Conservation (phyloP, 352 stramenopile genomes). For the Phytophthora rubi region DNA sequence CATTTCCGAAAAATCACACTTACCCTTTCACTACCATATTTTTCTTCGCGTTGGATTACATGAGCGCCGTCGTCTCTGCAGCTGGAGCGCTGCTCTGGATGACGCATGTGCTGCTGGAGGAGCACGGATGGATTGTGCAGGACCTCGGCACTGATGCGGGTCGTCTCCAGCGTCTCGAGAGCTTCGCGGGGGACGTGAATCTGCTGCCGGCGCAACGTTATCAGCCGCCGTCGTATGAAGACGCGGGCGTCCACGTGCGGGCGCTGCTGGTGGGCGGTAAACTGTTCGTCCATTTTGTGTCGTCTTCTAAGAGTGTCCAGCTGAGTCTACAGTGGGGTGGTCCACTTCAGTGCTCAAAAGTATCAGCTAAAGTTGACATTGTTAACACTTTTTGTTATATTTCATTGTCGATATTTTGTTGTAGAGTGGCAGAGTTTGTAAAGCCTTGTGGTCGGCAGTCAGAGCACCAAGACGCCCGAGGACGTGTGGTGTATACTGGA, state of each 20-base stretch:
- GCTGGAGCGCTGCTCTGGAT: constrained; percentile 50
- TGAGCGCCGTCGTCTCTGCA: constrained; percentile 19
- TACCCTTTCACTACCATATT: too few species aligned
- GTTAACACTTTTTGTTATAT: constrained; percentile 2
- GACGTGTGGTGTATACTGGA: constrained; percentile 20
- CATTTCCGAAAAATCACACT: too few species aligned
- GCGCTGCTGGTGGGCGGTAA: constrained; percentile 39
- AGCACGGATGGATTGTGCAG: constrained; percentile 24
- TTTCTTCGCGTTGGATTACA: background rate
- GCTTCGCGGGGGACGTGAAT: constrained; percentile 46
- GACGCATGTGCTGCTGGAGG: constrained; percentile 41
- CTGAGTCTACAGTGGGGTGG: constrained; percentile 41
- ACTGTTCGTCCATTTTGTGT: constrained; percentile 64
- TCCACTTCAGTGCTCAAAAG: background rate
- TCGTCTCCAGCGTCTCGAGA: constrained; percentile 1
- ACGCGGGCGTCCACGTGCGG: constrained; percentile 39
- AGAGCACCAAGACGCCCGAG: background rate
- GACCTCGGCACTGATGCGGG: background rate
- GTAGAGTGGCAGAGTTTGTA: constrained; percentile 52
- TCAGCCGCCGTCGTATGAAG: constrained; percentile 3
- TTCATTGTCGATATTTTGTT: constrained; percentile 1
- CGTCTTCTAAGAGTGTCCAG: constrained; percentile 26
- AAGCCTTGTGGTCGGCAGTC: constrained; percentile 16
- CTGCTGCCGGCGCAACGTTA: constrained; percentile 38
- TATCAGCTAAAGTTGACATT: constrained; percentile 2